A percentile compares a stretch with the other conserved stretches of the same genome.
phyloP scores from a whole-genome alignment of 2,329 filamentous ascomycete genomes.

The Diaporthe citri region DNA sequence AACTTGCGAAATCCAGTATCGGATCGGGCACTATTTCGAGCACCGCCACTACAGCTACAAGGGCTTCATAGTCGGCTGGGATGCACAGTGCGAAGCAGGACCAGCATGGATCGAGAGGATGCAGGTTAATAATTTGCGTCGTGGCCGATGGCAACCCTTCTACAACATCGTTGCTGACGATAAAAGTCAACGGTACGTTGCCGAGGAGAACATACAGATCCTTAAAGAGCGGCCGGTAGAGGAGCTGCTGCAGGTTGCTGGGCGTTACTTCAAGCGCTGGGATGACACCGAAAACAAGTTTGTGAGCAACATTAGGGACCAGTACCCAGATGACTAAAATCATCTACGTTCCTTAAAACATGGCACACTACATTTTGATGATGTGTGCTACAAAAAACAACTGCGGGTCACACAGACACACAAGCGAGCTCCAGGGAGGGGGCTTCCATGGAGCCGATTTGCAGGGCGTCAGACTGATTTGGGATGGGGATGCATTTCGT shows the following conservation, averaged over 20 bases:
- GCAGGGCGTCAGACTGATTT: too few species aligned
- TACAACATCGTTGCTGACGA: slow-evolving; percentile 77
- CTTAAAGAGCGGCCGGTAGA: slow-evolving; percentile 56
- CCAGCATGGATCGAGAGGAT: slow-evolving; percentile 72
- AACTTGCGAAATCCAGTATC: slow-evolving; percentile 50
- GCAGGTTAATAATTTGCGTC: slow-evolving; percentile 68
- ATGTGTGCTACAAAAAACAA: too few species aligned
- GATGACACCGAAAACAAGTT: slow-evolving; percentile 63
- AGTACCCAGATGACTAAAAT: slow-evolving; percentile 79
- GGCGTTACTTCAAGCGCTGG: slow-evolving; percentile 75
- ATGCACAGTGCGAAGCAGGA: slow-evolving; percentile 53
- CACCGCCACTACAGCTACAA: slow-evolving; percentile 73
- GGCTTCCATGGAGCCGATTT: too few species aligned
- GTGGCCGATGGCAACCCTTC: slow-evolving; percentile 73
- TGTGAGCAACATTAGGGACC: slow-evolving; percentile 74
- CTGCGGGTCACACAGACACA: too few species aligned
- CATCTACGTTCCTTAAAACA: too few species aligned
- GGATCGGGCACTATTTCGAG: slow-evolving; percentile 70
- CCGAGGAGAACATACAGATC: slow-evolving; percentile 73
- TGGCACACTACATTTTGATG: too few species aligned
- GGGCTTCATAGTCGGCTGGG: slow-evolving; percentile 76
- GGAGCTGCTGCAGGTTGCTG: slow-evolving; percentile 65
- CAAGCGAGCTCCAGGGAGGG: too few species aligned
- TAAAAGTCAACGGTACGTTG: slow-evolving; percentile 72
- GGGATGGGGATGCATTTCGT: too few species aligned